Conservation (phyloP, 805 yeast genomes). For the Yarrowia sp. region DNA sequence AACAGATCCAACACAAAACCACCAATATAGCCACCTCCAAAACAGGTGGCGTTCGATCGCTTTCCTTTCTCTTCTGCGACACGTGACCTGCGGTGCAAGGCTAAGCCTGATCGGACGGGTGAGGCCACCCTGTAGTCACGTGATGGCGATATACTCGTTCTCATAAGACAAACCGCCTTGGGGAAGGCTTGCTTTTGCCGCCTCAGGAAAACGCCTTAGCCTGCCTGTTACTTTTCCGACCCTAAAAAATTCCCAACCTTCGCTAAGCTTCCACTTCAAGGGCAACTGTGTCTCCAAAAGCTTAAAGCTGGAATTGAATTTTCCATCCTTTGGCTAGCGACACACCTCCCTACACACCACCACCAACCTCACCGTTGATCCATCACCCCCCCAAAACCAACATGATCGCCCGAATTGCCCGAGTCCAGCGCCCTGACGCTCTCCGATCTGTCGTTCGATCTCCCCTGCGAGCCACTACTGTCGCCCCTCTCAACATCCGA, state of each 20-base stretch:
- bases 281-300: neutral
- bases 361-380: neutral
- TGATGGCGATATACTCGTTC: no score
- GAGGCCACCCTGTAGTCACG: no score
- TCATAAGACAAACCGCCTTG: no score
- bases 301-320: constrained; percentile 3
- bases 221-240: neutral
- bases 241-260: neutral
- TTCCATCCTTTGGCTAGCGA: neutral
- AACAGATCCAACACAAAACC: no score
- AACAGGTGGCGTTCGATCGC: no score
- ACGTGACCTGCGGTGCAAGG: no score
- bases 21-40: no score
- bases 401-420: constrained; percentile 18
- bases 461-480: constrained; percentile 31
- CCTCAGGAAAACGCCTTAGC: neutral
- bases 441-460: constrained; percentile 31
- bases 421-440: constrained; percentile 1
- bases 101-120: no score
- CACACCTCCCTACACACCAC: neutral
- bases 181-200: neutral
- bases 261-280: constrained; percentile 22
- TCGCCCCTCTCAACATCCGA: neutral
- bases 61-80: no score
- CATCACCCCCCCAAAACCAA: neutral